A percentile compares a stretch with the other conserved stretches of the same genome.
Evolutionary conservation across 1,284 basidiomycete genomes (phyloP).

Genomic region (Agroathelia rolfsii): DNA sequence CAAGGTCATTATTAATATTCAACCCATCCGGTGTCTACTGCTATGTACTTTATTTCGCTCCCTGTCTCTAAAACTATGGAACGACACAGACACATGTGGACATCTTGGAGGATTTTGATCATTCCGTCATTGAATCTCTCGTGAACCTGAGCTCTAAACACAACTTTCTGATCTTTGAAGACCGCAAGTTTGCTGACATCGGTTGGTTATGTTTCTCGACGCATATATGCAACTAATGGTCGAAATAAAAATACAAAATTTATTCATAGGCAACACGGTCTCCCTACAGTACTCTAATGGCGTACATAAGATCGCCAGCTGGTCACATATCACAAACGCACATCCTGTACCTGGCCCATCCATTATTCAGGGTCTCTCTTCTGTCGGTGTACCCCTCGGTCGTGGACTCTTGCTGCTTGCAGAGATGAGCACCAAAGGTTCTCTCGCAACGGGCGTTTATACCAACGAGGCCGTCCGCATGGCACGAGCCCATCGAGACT

Average conservation of each 20-base stretch:
- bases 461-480: constrained; percentile 81
- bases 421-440: constrained; percentile 92
- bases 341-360: constrained; percentile 93
- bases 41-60: constrained; percentile 12
- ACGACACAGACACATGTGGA: constrained; percentile 86
- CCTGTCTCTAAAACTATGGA: constrained; percentile 16
- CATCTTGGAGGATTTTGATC: constrained; percentile 88
- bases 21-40: constrained; percentile 10
- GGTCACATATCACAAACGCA: constrained; percentile 97
- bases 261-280: constrained; percentile 84
- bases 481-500: constrained; percentile 73
- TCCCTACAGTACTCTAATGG: constrained; percentile 91
- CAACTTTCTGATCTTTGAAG: constrained; percentile 97
- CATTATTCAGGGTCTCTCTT: constrained; percentile 80
- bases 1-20: constrained; percentile 53
- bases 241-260: constrained; percentile 1
- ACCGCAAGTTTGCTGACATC: constrained; percentile 99
- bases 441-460: constrained; percentile 79
- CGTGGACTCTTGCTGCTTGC: constrained; percentile 88
- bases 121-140: constrained; percentile 63
- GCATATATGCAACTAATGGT: constrained; percentile 4
- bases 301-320: constrained; percentile 88
- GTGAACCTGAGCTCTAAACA: constrained; percentile 68
- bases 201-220: constrained; percentile 40
- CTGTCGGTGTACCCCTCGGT: constrained; percentile 79